A percentile compares a stretch with the other conserved stretches of the same genome.
phyloP scores from a whole-genome alignment of 805 yeast genomes.

The Myxozyma neotropica region DNA sequence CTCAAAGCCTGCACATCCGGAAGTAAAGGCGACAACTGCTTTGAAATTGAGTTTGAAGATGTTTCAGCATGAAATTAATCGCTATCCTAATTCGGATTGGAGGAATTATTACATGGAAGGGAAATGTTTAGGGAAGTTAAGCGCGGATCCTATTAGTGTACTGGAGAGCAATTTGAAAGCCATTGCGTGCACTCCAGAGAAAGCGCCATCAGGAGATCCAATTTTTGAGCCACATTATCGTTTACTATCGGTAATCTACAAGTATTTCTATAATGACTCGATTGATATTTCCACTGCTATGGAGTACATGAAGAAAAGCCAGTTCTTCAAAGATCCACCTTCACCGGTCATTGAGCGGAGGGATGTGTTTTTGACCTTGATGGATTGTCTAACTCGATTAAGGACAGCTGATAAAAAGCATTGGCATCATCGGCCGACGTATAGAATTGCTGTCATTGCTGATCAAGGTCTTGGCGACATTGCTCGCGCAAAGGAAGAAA shows the following conservation, averaged over 20 bases:
- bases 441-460: constrained; percentile 64
- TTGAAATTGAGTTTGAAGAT: constrained; percentile 49
- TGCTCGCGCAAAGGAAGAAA: constrained; percentile 61
- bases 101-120: constrained; percentile 57
- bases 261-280: constrained; percentile 49
- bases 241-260: constrained; percentile 59
- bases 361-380: constrained; percentile 7
- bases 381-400: constrained; percentile 12
- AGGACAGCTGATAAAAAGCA: constrained; percentile 66
- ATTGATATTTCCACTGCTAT: constrained; percentile 48
- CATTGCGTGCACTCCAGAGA: constrained; percentile 27
- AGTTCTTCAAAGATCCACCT: constrained; percentile 33
- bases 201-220: constrained; percentile 47
- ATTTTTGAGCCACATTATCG: constrained; percentile 79
- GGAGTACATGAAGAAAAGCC: constrained; percentile 46
- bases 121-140: constrained; percentile 59
- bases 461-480: constrained; percentile 57
- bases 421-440: constrained; percentile 90
- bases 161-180: constrained; percentile 48
- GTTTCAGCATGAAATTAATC: constrained; percentile 52
- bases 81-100: constrained; percentile 60
- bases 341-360: neutral
- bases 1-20: constrained; percentile 21
- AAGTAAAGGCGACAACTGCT: constrained; percentile 18
- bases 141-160: constrained; percentile 42